Base-by-base conservation (phyloP, 2,329 filamentous ascomycete genomes). In the Trematosphaeria pertusa region DNA sequence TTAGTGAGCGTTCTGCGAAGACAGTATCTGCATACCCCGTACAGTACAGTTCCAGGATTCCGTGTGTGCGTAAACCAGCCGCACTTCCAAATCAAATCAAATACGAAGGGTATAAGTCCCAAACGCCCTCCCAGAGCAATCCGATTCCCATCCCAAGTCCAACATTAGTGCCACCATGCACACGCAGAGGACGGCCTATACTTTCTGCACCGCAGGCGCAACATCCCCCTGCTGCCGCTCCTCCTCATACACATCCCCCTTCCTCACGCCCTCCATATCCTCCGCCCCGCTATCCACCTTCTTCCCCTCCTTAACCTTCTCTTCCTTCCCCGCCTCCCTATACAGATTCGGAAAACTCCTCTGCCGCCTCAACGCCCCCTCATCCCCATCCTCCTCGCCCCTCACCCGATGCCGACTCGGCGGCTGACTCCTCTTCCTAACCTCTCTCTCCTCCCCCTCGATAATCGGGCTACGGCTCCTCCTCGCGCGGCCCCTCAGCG, bases 301-400 rank as follows among this genome's bases (percentile, higher is more conserved):
- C 15, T 7, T 45, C 50, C 14, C 36, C 46, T 17, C 34, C 37
- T 5, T 41, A 36, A 10, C 43, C 38, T n/a, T n/a, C 36, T 59
- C 55, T 30, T 58, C 56, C 36, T 56, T 48, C 35, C 57, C 54
- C 12, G 54, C 56, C 28, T 48, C 44, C 19, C 44, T 52, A 46
- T 70, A 65, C 36, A 67, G 30, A 37, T 72, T 70, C 26, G 66
- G 64, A 36, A 69, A 64, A 41, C 67, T 77, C 43, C 74, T 65
- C 53, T 71, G 65, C 47, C 71, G 54, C 46, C 75, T 62, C n/a
- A 67, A 31, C 32, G 36, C 51, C 14, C 54, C 50, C 9, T 59
- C 54, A 9, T 56, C 56, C 15, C 48, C 48, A 4, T 32, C 52
- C 20, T 43, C 8, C 8, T 28, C 24, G 24, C 59, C 56, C 41